Evolutionary conservation across 352 stramenopile genomes (phyloP).

Genomic region (Globisporangium orthogonon): DNA sequence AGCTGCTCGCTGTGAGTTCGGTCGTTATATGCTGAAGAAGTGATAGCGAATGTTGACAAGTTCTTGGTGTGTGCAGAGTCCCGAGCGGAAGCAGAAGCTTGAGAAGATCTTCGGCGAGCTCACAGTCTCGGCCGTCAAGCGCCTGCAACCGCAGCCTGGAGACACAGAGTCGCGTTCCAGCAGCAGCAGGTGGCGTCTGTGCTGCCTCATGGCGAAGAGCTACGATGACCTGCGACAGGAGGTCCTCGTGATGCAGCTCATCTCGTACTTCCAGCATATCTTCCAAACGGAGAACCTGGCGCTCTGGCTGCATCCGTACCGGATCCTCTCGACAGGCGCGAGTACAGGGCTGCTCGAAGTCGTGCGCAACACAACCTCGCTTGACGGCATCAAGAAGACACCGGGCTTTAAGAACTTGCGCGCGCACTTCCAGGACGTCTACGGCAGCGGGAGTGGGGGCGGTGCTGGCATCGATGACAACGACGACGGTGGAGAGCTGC

Average conservation of each 20-base stretch:
- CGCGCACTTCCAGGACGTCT: conserved; percentile 92
- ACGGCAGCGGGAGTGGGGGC: conserved; percentile 53
- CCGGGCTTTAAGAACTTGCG: conserved; percentile 80
- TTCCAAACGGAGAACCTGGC: conserved; percentile 89
- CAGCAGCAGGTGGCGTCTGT: conserved; percentile 28
- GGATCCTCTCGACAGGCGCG: conserved; percentile 93
- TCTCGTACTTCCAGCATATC: conserved; percentile 92
- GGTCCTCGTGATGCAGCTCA: conserved; percentile 97
- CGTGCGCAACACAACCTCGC: conserved; percentile 93
- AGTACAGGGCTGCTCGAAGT: conserved; percentile 95
- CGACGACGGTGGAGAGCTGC: conserved; percentile 17
- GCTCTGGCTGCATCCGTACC: conserved; percentile 92
- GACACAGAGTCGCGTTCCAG: not conserved
- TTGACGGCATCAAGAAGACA: conserved; percentile 95
- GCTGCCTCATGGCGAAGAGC: conserved; percentile 94
- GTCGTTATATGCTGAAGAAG: not conserved
- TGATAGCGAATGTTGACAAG: not conserved
- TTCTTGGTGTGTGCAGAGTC: not conserved
- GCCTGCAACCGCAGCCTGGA: conserved; percentile 22
- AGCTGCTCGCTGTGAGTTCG: conserved; percentile 7
- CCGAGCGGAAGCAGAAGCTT: conserved; percentile 33
- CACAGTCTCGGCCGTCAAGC: conserved; percentile 34
- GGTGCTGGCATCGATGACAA: conserved; percentile 13
- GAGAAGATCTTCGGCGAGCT: conserved; percentile 72
- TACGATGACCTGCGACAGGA: conserved; percentile 98